phyloP scores from a whole-genome alignment of 805 yeast species.

The Myxozyma monticola region DNA sequence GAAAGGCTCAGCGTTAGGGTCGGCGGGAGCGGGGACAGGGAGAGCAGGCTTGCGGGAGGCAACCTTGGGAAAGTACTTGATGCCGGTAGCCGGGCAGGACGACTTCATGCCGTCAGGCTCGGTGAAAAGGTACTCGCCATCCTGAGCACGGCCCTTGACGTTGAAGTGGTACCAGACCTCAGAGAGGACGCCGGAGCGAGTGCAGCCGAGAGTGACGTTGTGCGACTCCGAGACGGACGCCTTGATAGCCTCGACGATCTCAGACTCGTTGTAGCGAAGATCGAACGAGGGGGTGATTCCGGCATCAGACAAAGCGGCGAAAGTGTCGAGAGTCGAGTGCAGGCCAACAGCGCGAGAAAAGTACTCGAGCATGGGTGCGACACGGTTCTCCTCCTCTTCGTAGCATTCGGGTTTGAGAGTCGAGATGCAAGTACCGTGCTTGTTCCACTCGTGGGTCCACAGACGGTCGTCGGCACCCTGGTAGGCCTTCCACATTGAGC shows the following conservation, averaged over 20 bases:
- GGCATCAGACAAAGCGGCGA: conserved; percentile 59
- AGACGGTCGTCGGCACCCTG: conserved; percentile 65
- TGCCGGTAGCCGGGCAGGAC: conserved; percentile 68
- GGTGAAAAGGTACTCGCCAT: conserved; percentile 64
- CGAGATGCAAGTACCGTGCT: conserved; percentile 89
- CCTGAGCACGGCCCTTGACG: conserved; percentile 68
- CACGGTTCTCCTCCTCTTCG: conserved; percentile 33
- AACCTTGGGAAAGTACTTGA: conserved; percentile 72
- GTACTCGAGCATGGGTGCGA: conserved; percentile 64
- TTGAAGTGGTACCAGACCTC: conserved; percentile 82
- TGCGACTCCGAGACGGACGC: conserved; percentile 47
- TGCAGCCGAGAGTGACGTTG: conserved; percentile 60
- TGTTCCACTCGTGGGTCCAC: conserved; percentile 92
- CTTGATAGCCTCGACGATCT: conserved; percentile 37
- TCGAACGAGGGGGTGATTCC: conserved; percentile 69
- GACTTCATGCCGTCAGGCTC: conserved; percentile 50
- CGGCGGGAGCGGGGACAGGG: conserved; percentile 35
- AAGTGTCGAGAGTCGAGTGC: conserved; percentile 64
- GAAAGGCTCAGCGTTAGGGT: conserved; percentile 36
- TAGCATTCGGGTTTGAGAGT: conserved; percentile 78
- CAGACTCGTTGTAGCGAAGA: conserved; percentile 55
- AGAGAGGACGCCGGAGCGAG: conserved; percentile 50
- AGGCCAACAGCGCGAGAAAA: conserved; percentile 60
- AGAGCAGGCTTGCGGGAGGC: conserved; percentile 30
- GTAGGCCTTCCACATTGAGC: conserved; percentile 67